Conservation (phyloP, 2,329 filamentous ascomycete species). For the Cercospora sesami region DNA sequence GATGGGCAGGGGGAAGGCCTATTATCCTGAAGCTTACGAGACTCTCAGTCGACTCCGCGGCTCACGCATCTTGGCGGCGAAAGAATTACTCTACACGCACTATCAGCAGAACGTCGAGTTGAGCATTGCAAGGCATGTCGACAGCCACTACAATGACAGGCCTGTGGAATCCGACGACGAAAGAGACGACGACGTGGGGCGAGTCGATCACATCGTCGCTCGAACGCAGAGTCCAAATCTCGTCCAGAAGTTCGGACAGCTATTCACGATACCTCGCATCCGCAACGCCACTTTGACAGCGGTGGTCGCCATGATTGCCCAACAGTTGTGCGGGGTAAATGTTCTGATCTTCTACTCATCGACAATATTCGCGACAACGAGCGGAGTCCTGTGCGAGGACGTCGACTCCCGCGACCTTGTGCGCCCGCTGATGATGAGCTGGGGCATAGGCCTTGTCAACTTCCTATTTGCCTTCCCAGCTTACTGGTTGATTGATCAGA, state of each 20-base stretch:
- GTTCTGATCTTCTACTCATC: conserved; percentile 33
- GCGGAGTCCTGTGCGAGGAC: conserved; percentile 13
- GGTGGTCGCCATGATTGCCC: conserved; percentile 30
- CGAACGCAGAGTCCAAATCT: conserved; percentile 19
- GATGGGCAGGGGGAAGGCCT: conserved; percentile 20
- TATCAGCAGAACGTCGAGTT: conserved; percentile 34
- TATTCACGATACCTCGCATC: conserved; percentile 33
- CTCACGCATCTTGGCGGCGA: conserved; percentile 34
- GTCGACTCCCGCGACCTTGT: conserved; percentile 17
- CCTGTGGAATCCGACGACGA: neutral
- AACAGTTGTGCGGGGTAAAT: conserved; percentile 36
- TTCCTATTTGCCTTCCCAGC: conserved; percentile 45
- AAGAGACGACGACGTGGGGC: neutral
- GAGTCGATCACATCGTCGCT: neutral
- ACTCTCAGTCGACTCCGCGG: conserved; percentile 29
- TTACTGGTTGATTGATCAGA: conserved; percentile 60
- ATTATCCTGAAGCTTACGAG: conserved; percentile 32
- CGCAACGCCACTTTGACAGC: conserved; percentile 32
- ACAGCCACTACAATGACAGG: neutral
- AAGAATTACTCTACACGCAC: conserved; percentile 35
- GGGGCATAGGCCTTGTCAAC: conserved; percentile 36
- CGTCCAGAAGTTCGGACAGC: conserved; percentile 31
- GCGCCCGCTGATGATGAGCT: conserved; percentile 32
- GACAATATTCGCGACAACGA: conserved; percentile 28
- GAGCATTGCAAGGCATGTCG: neutral